Evolutionary conservation across 768 basidiomycete genomes (phyloP), one percentile per base, ranked within the genome.

Genomic region (Omphalotus guepiniiformis): DNA sequence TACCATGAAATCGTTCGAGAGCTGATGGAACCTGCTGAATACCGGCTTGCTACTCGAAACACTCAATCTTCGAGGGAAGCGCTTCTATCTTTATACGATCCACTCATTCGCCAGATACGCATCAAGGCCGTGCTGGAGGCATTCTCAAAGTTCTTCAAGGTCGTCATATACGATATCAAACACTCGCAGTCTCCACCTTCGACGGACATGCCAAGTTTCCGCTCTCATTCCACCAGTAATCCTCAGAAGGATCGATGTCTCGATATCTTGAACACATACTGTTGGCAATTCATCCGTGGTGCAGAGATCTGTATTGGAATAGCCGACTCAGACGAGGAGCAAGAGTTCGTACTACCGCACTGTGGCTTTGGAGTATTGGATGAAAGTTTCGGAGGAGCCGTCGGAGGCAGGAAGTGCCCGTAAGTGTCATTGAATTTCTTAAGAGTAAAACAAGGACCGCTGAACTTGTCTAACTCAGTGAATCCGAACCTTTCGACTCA

Each of bases 261-360:
- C 13, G 27, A 27, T 21, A 60, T 58, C 8, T 69, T 78, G 65
- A 60, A 74, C 16, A 50, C 56, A 5, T 74, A 74, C 47, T 80
- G 74, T 43, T 78, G 76, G 78, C 61, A 63, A 12, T 63, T 78
- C 18, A 63, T 67, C 35, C 35, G 42, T 39, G 65, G 69, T 12
- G 74, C 76, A 0, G 79, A 82, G 52, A 53, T 82, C 1, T 80
- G 73, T 52, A 62, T 83, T 26, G 80, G 80, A 2, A 53, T 81
- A 4, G 72, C 79, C 1, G 26, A 23, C n/a, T n/a, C n/a, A n/a
- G 65, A 66, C 2, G 76, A 79, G 23, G 73, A 72, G 19, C 76
- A 80, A 32, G 79, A 83, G 54, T 83, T 71, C 47, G 71, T 83
- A 36, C 58, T 82, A 3, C 68, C 77, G 1, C 77, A 79, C 43